Evolutionary conservation across 371 early-diverging fungal species (phyloP), one percentile per base, ranked within the genome.

Genomic region (Zychaea mexicana): DNA sequence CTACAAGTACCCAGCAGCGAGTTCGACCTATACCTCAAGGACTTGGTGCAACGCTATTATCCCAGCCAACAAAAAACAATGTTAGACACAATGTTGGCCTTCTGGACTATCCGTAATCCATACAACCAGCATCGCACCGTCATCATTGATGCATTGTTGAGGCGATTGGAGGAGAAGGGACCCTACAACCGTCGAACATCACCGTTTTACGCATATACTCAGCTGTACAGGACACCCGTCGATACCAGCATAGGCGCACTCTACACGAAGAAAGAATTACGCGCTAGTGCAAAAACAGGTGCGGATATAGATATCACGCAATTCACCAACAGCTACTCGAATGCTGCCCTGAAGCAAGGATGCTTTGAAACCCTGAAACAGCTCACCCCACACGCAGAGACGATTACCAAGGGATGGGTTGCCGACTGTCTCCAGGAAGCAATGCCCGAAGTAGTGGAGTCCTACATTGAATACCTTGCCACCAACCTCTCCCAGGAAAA

Each of bases 131-230:
- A 72, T 22, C 28, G 55, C 13, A 45, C 65, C 0, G 24, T 71
- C 1, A 69, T 79, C 9, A 17, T 74, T 2, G 66, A 76, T 36
- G 58, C 65, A n/a, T 53, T 67, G 2, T 21, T 78, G 9, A 15
- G 52, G 1, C 17, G 42, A 10, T 52, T 71, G 6, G 45, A 63
- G n/a, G 49, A 64, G 10, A 58, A 47, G 5, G 31, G 60, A n/a
- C 32, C 60, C 0, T 79, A 79, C 47, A 70, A 76, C 31, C 60
- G 52, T 3, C 72, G 72, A 17, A 55, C 56, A 4, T 57, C 77
- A 13, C 79, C 79, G 0, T 79, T 62, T 38, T 76, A 79, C 32
- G 76, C 77, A 2, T 74, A 72, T 52, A 59, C 62, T n/a, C 70
- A 76, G n/a, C 56, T 71, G 1, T 75, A 73, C 22, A 63, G 60